These are phyloP conservation scores for Pholiota conissans DNA, from an alignment of 768 basidiomycete species.

Conservation along the genomic window DNA sequence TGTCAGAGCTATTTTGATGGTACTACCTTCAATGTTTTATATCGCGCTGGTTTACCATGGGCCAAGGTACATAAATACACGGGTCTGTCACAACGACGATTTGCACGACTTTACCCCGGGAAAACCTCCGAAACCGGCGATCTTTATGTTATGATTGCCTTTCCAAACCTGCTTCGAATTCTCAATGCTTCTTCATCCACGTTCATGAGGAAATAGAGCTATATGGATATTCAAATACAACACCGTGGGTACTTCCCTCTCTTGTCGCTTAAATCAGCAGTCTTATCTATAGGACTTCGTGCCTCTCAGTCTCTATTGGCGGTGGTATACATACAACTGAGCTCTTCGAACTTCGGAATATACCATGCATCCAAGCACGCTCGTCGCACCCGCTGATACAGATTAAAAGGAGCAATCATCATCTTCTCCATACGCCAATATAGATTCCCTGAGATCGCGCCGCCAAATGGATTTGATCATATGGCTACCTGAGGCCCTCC, in stretches of 20 bases:
- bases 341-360: neutral
- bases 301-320: neutral
- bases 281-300: neutral
- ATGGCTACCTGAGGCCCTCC: neutral
- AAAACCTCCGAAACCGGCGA: neutral
- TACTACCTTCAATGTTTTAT: neutral
- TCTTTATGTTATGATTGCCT: neutral
- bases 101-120: neutral
- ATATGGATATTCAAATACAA: neutral
- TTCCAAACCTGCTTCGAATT: neutral
- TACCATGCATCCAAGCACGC: neutral
- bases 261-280: neutral
- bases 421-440: neutral
- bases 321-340: neutral
- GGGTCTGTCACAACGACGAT: neutral
- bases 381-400: neutral
- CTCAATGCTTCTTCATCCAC: neutral
- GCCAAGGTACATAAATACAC: neutral
- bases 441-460: neutral
- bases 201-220: neutral
- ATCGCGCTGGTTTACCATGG: neutral
- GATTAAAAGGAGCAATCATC: neutral
- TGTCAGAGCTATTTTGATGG: too few species aligned
- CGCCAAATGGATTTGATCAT: neutral
- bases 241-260: neutral